Evolutionary conservation across 345 rosid species (phyloP), one percentile per base, ranked within the genome.

Genomic region (Gossypium rotundifolium): DNA sequence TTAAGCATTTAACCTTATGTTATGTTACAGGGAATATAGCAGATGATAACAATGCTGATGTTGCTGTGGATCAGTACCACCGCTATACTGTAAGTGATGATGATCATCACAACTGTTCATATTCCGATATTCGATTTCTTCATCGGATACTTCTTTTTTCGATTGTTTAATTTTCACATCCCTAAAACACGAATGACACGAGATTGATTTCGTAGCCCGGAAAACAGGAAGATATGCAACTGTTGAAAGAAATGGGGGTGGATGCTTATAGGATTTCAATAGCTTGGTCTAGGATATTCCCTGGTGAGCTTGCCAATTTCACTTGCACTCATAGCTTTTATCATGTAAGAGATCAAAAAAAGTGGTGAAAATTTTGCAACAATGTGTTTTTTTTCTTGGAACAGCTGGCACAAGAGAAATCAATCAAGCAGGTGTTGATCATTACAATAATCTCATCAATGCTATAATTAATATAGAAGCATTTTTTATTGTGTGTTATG

Each of bases 161-260:
- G 16, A 46, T 13, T 38, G 7, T 59, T 72, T n/a, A n/a, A n/a
- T n/a, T 55, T 17, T 18, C 10, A 14, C 42, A 25, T 55, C 54
- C 33, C 40, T 33, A 33, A 33, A 33, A 33, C 7, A 33, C 40
- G 40, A 66, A 25, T 14, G 1, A 22, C 42, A 49, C 25, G 42
- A 57, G 18, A 40, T 42, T 33, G 4, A 17, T 38, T 48, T 0
- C 57, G 4, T 13, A 52, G 51, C 22, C 44, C 20, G 48, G 44
- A 33, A 71, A 83, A 76, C 86, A 92, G 97, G 98, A 90, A 78
- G 99, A 95, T 84, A 76, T 92, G 67, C 90, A 91, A 46, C 90
- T 90, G 10, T 91, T 95, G 98, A 95, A 92, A 83, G 91, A 90
- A 72, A 88, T 95, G 93, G 97, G 98, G 33, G 85, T 92, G 94